Conservation (phyloP, 345 rosid species). For the Kandelia obovata region DNA sequence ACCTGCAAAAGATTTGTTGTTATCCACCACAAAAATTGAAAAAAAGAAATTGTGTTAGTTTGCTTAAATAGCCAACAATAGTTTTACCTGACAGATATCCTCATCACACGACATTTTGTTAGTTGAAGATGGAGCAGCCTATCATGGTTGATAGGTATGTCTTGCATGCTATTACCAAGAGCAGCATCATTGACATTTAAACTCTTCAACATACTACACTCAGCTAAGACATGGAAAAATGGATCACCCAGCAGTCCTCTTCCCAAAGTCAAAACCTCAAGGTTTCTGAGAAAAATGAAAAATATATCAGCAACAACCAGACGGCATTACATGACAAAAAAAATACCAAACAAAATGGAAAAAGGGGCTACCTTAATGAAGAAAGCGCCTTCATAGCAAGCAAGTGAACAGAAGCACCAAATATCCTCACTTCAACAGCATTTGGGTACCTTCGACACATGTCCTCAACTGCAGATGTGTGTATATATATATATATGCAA, state of each 20-base stretch:
- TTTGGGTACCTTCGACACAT: conserved; percentile 84
- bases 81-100: conserved; percentile 71
- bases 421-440: conserved; percentile 78
- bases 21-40: conserved; percentile 18
- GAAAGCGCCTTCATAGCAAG: conserved; percentile 74
- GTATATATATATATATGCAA: too few species aligned
- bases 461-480: conserved; percentile 61
- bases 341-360: neutral
- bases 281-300: conserved; percentile 49
- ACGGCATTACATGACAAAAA: neutral
- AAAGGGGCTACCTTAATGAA: conserved; percentile 46
- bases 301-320: conserved; percentile 4
- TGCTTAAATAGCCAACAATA: neutral
- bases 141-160: conserved; percentile 80
- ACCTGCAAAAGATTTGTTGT: conserved; percentile 47
- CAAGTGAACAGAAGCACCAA: conserved; percentile 50
- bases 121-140: conserved; percentile 63
- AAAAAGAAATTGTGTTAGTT: conserved; percentile 11
- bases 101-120: conserved; percentile 80
- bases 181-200: conserved; percentile 70
- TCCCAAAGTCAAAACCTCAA: conserved; percentile 74
- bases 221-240: conserved; percentile 72
- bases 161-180: conserved; percentile 79
- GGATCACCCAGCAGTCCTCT: conserved; percentile 63
- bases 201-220: conserved; percentile 66